A percentile compares a stretch with the other conserved stretches of the same genome.
phyloP scores from a whole-genome alignment of 2,329 filamentous ascomycete species.

The Microascus cirrosus region DNA sequence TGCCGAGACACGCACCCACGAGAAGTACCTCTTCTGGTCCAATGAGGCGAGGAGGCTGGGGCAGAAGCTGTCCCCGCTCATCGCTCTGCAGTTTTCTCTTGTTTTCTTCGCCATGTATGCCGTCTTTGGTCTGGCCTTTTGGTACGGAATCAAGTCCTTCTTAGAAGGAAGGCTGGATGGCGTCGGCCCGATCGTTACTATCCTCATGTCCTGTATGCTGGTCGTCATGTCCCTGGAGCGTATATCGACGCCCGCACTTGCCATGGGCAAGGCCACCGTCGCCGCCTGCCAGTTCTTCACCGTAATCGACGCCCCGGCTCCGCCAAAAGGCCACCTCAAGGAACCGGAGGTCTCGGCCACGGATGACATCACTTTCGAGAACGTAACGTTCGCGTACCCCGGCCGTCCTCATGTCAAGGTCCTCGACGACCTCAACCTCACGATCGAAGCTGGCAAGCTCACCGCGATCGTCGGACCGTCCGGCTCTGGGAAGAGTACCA shows the following conservation, averaged over 20 bases:
- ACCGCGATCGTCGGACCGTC: slow-evolving; percentile 68
- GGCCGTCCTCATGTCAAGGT: slow-evolving; percentile 53
- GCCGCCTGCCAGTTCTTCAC: slow-evolving; percentile 47
- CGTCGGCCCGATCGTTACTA: slow-evolving; percentile 43
- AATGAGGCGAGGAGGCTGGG: slow-evolving; percentile 40
- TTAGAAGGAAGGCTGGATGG: slow-evolving; percentile 32
- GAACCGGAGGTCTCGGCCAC: slow-evolving; percentile 24
- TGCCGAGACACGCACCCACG: slow-evolving; percentile 41
- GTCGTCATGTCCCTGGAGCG: slow-evolving; percentile 45
- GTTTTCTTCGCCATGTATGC: slow-evolving; percentile 44
- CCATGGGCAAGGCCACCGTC: slow-evolving; percentile 44
- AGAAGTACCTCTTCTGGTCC: slow-evolving; percentile 43
- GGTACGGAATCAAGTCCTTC: slow-evolving; percentile 46
- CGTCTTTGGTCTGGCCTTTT: slow-evolving; percentile 48
- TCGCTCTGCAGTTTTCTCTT: slow-evolving; percentile 40
- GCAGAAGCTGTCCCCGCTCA: slow-evolving; percentile 34
- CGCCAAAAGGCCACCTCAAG: slow-evolving; percentile 20
- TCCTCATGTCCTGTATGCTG: slow-evolving; percentile 48
- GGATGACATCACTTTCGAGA: slow-evolving; percentile 37
- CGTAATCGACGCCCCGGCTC: slow-evolving; percentile 36
- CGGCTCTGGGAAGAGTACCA: slow-evolving; percentile 63
- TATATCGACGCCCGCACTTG: slow-evolving; percentile 46
- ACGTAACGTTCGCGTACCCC: slow-evolving; percentile 65
- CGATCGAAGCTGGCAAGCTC: slow-evolving; percentile 51
- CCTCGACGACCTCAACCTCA: slow-evolving; percentile 45